These are phyloP conservation scores for Aphanomyces euteiches DNA, from an alignment of 352 stramenopile species.

Conservation along the genomic window DNA sequence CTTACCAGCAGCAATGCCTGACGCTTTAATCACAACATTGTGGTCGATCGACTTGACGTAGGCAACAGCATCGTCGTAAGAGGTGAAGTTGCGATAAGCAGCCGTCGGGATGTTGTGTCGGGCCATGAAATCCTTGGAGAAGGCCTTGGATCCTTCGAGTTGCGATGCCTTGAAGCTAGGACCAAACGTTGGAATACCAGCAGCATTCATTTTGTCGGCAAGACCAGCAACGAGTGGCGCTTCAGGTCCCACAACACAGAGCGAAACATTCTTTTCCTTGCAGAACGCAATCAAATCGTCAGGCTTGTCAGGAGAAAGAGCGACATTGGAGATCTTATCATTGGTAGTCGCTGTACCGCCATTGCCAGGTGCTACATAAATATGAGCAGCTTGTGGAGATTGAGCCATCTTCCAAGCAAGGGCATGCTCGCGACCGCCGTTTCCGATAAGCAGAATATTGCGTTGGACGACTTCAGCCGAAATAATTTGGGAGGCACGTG, in stretches of 20 bases:
- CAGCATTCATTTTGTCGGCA: constrained; percentile 90
- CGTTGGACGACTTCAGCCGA: constrained; percentile 55
- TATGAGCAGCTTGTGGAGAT: constrained; percentile 59
- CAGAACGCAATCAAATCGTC: constrained; percentile 75
- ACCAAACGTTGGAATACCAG: constrained; percentile 94
- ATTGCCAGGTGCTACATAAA: constrained; percentile 91
- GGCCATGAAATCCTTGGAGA: constrained; percentile 99
- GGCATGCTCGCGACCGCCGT: constrained; percentile 92
- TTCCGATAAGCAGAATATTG: constrained; percentile 90
- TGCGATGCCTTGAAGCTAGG: constrained; percentile 92
- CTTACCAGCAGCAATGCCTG: constrained; percentile 98
- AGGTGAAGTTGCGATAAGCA: constrained; percentile 95
- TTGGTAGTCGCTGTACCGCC: constrained; percentile 63
- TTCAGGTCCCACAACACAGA: constrained; percentile 98
- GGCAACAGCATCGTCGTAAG: constrained; percentile 81
- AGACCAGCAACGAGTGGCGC: constrained; percentile 95
- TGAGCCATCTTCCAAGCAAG: constrained; percentile 92
- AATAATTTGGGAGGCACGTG: constrained; percentile 54
- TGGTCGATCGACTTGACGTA: constrained; percentile 94
- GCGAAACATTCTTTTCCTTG: constrained; percentile 85
- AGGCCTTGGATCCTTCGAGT: constrained; percentile 98
- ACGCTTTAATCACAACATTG: constrained; percentile 98
- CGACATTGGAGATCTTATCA: constrained; percentile 72
- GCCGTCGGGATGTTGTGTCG: constrained; percentile 97
- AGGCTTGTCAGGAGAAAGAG: constrained; percentile 55